Conservation (phyloP, 1,284 basidiomycete genomes). For the Trichosporon coremiiforme region DNA sequence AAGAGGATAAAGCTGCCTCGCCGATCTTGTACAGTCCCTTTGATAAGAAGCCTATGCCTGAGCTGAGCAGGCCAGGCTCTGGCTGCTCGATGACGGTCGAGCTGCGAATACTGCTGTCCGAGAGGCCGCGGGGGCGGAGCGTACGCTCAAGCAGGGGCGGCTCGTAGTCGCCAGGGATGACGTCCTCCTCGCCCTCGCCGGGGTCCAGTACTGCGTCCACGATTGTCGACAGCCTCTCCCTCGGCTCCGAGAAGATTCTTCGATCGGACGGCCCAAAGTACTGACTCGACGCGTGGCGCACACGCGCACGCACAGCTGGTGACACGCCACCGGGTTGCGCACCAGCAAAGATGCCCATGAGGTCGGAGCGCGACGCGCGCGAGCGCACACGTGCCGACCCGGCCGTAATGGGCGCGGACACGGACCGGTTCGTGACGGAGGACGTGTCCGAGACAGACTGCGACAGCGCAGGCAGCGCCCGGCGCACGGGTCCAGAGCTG, state of each 20-base stretch:
- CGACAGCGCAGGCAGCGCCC: slow-evolving; percentile 63
- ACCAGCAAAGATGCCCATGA: slow-evolving; percentile 78
- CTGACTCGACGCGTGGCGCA: slow-evolving; percentile 44
- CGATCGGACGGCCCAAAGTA: slow-evolving; percentile 35
- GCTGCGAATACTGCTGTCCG: slow-evolving; percentile 85
- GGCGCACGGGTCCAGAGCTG: slow-evolving; percentile 67
- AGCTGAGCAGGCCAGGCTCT: background rate
- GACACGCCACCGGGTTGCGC: slow-evolving; percentile 62
- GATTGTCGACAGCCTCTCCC: slow-evolving; percentile 62
- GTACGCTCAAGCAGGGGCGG: slow-evolving; percentile 64
- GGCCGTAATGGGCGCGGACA: slow-evolving; percentile 9
- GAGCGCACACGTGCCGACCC: slow-evolving; percentile 28
- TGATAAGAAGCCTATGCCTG: background rate
- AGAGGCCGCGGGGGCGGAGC: slow-evolving; percentile 74
- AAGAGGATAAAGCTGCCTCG: background rate
- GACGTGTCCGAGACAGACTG: slow-evolving; percentile 17
- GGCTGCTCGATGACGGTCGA: slow-evolving; percentile 62
- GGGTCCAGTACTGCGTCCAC: slow-evolving; percentile 77
- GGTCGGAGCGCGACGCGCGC: slow-evolving; percentile 45
- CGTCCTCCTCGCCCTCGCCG: slow-evolving; percentile 50
- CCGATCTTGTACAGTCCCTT: slow-evolving; percentile 13
- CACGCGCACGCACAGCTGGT: slow-evolving; percentile 24
- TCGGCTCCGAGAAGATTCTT: slow-evolving; percentile 15
- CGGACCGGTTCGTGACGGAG: slow-evolving; percentile 9
- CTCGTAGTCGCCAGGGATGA: slow-evolving; percentile 47